phyloP scores from a whole-genome alignment of 805 yeast species.

The Kuraishia piskuri region DNA sequence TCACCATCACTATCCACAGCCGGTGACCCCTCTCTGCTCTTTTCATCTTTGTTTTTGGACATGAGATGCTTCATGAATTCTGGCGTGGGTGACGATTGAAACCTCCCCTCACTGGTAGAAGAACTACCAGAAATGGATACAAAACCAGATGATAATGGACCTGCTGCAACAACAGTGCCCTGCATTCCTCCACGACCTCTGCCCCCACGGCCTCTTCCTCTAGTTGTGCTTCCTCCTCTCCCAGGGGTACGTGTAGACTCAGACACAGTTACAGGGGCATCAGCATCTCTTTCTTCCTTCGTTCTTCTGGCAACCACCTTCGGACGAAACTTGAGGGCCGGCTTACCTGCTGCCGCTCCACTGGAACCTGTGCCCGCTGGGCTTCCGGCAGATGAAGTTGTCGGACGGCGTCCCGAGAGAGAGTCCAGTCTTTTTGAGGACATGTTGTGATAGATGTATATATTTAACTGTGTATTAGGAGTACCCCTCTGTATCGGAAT shows the following conservation, averaged over 20 bases:
- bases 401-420: constrained; percentile 18
- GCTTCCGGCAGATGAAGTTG: constrained; percentile 10
- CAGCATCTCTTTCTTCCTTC: constrained; percentile 75
- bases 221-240: constrained; percentile 23
- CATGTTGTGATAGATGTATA: neutral
- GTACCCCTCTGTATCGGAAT: too few relatives aligned
- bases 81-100: constrained; percentile 25
- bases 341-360: constrained; percentile 21
- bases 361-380: constrained; percentile 1
- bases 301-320: constrained; percentile 79
- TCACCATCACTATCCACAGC: constrained; percentile 27
- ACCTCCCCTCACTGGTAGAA: constrained; percentile 10
- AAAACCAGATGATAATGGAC: constrained; percentile 65
- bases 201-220: constrained; percentile 28
- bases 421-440: constrained; percentile 26
- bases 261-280: constrained; percentile 40
- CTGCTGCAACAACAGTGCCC: constrained; percentile 45
- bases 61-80: constrained; percentile 31
- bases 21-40: neutral
- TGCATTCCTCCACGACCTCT: constrained; percentile 12
- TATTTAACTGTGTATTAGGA: neutral
- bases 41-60: constrained; percentile 7
- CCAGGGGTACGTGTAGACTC: constrained; percentile 7
- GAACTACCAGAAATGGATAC: constrained; percentile 30
- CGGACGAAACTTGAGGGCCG: constrained; percentile 72